Conservation (phyloP, 169 alveolate species). For the Cryptosporidium andersoni region DNA sequence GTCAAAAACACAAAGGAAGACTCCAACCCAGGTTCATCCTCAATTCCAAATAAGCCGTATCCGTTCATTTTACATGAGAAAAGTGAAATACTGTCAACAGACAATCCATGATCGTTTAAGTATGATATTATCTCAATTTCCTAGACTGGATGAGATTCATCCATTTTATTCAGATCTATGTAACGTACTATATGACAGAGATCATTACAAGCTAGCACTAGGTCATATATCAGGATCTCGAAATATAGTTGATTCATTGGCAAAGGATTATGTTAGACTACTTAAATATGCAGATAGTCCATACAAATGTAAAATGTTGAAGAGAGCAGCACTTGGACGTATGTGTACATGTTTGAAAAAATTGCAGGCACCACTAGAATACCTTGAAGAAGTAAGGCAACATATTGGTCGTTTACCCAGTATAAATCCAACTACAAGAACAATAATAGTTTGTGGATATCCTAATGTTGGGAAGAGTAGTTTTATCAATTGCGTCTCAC, state of each 20-base stretch:
- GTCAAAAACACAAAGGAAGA: slow-evolving; percentile 97
- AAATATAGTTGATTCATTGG: slow-evolving; percentile 90
- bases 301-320: slow-evolving; percentile 96
- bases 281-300: slow-evolving; percentile 96
- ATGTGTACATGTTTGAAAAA: slow-evolving; percentile 96
- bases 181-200: slow-evolving; percentile 97
- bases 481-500: slow-evolving; percentile 94
- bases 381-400: slow-evolving; percentile 98
- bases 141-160: slow-evolving; percentile 97
- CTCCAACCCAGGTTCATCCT: slow-evolving; percentile 99
- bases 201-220: slow-evolving; percentile 98
- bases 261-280: slow-evolving; percentile 96
- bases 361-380: slow-evolving; percentile 91
- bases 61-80: slow-evolving; percentile 98
- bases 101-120: slow-evolving; percentile 93
- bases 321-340: slow-evolving; percentile 98
- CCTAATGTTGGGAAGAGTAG: slow-evolving; percentile 99
- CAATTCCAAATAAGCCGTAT: slow-evolving; percentile 97
- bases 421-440: slow-evolving; percentile 94
- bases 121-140: slow-evolving; percentile 92
- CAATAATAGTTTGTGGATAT: slow-evolving; percentile 94
- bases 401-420: slow-evolving; percentile 96
- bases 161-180: slow-evolving; percentile 98
- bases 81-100: slow-evolving; percentile 96
- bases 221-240: slow-evolving; percentile 96